These are phyloP conservation scores for Metarhizium robertsii DNA, from an alignment of 2,329 filamentous ascomycete genomes.

Conservation along the genomic window DNA sequence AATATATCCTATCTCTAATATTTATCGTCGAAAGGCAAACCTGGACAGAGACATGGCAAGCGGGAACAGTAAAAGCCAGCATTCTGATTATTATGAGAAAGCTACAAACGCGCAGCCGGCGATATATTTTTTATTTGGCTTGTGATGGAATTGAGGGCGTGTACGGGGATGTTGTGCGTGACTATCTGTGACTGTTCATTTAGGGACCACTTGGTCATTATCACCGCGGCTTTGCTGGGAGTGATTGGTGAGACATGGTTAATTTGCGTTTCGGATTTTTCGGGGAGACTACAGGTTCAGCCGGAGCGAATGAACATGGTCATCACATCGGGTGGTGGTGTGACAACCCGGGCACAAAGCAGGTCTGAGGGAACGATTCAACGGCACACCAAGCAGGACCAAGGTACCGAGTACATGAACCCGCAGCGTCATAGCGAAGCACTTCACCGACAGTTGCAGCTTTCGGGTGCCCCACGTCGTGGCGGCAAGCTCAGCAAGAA, in stretches of 20 bases:
- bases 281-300: not conserved
- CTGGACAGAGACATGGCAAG: not conserved
- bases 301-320: not conserved
- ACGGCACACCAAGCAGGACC: not conserved
- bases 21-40: not conserved
- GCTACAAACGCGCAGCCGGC: not conserved
- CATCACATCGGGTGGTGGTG: not conserved
- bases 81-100: not conserved
- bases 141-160: not conserved
- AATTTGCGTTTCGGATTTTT: not conserved
- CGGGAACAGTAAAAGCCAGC: not conserved
- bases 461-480: not conserved
- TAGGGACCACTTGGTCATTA: no score
- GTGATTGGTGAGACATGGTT: not conserved
- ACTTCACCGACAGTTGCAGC: not conserved
- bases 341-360: no score
- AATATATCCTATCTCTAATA: not conserved
- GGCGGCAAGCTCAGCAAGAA: not conserved
- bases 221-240: no score
- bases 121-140: not conserved
- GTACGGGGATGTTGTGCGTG: not conserved
- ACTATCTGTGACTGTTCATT: no score
- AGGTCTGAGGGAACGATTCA: no score
- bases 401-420: not conserved
- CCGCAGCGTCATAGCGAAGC: not conserved